A percentile compares a stretch with the other conserved stretches of the same genome.
phyloP scores from a whole-genome alignment of 805 yeast species.

The Dipodascus geniculatus region DNA sequence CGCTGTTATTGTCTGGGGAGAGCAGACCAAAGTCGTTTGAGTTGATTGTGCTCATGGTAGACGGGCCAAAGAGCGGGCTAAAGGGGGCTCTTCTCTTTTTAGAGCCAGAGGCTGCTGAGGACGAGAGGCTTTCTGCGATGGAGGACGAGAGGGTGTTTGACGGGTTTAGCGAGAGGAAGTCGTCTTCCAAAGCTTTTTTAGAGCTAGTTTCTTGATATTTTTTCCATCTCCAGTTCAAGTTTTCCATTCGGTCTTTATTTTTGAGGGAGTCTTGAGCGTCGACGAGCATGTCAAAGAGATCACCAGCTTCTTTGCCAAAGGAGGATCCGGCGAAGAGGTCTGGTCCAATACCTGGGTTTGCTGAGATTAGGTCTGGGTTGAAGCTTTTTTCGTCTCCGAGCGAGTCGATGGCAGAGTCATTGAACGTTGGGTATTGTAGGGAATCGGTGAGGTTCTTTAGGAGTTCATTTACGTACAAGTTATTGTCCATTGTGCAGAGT shows the following conservation, averaged over 20 bases:
- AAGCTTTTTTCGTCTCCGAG: neutral
- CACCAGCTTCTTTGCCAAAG: neutral
- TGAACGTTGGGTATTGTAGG: neutral
- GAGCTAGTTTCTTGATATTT: neutral
- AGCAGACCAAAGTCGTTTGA: neutral
- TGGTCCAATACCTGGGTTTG: neutral
- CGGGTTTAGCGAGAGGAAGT: neutral
- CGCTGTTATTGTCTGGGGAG: neutral
- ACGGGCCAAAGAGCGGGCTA: neutral
- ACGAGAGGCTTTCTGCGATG: neutral
- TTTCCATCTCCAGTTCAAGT: neutral
- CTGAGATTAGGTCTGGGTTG: neutral
- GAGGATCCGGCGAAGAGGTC: neutral
- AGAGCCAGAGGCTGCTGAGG: neutral
- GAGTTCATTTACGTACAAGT: neutral
- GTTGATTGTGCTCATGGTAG: neutral
- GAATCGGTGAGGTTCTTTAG: neutral
- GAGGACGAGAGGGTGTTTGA: neutral
- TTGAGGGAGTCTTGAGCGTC: neutral
- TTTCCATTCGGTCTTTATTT: neutral
- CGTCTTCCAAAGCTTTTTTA: neutral
- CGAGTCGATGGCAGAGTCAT: neutral
- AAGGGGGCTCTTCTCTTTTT: neutral
- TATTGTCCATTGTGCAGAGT: neutral
- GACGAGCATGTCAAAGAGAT: neutral